Base-by-base conservation (phyloP, 177 flowering plant genomes). In the Vitis hybrid region DNA sequence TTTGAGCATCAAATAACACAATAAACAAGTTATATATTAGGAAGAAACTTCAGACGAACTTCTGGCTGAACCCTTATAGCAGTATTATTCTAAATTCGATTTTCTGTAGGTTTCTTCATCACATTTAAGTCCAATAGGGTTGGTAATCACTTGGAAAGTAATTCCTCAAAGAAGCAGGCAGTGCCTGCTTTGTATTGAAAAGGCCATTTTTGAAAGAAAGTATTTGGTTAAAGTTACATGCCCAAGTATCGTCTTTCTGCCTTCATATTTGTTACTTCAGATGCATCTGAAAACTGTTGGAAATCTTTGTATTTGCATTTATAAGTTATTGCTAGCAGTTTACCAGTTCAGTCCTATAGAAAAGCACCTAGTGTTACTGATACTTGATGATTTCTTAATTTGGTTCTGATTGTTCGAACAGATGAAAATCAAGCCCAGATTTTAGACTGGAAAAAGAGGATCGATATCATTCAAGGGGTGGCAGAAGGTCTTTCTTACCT, bases 401-500 rank as follows among this genome's bases (percentile, higher is more conserved):
- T 68, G 31, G 11, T 20, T 58, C 51, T 2, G 19, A 16, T 49
- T 2, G 2, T 48, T 48, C 0, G 19, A 33, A 26, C 66, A 70
- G 72, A 61, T 60, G 3, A 69, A 67, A 58, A 71, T 22, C 64
- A 22, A 45, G 70, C 51, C 13, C 26, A 57, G 62, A 20, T 55
- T 49, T 52, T 80, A 48, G 75, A 50, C 50, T 80, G 80, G 80
- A 22, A 62, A 26, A 71, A 74, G 58, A 70, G 83, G 50, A 60
- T 74, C 52, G 56, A 65, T 15, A 72, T 80, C 6, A 69, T 80
- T 11, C 65, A 71, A 65, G 83, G 80, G 65, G 76, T 74, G 19
- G 83, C 83, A 14, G 78, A 80, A 61, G 83, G 83, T 26, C 62
- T 80, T 16, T 75, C 66, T 11, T 75, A 72, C 53, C 79, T 80